phyloP scores from a whole-genome alignment of 2,329 filamentous ascomycete genomes.

The Hypomyces perniciosus region DNA sequence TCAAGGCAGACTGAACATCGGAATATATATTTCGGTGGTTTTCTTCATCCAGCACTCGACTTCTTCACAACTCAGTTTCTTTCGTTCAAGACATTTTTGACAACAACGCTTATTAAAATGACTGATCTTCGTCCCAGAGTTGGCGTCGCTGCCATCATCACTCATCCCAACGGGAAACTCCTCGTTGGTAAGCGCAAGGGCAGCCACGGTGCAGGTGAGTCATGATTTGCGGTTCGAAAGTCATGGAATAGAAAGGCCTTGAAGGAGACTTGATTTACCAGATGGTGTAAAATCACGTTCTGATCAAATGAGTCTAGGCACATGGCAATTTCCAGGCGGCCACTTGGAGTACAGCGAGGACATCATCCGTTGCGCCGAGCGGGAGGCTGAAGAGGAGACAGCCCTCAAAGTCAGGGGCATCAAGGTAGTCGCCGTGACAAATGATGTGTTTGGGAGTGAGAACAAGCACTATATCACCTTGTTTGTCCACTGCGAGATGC shows the following conservation, averaged over 20 bases:
- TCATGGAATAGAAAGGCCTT: background rate
- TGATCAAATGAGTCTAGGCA: constrained; percentile 36
- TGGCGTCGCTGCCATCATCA: constrained; percentile 44
- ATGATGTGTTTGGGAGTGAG: constrained; percentile 56
- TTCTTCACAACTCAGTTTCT: too few relatives aligned
- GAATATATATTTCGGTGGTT: background rate
- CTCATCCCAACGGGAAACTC: constrained; percentile 36
- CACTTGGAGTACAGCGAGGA: constrained; percentile 67
- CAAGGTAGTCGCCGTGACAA: constrained; percentile 55
- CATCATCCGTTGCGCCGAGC: constrained; percentile 54
- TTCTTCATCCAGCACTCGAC: background rate
- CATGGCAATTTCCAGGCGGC: constrained; percentile 65
- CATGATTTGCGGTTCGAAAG: background rate
- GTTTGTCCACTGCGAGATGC: constrained; percentile 53
- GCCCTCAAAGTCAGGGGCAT: constrained; percentile 49
- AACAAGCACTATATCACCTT: constrained; percentile 70
- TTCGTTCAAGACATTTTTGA: too few relatives aligned
- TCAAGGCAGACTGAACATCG: too few relatives aligned
- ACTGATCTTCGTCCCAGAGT: constrained; percentile 31
- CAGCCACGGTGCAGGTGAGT: constrained; percentile 43
- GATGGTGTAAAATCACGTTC: background rate
- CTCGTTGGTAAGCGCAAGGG: constrained; percentile 43
- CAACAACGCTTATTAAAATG: background rate
- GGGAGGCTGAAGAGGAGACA: constrained; percentile 68
- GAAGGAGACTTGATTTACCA: too few relatives aligned